Percentiles rank a stretch among this genome's conserved stretches.
These are phyloP conservation scores for Abrus precatorius DNA, from an alignment of 306 rosid species.

Conservation along the genomic window DNA sequence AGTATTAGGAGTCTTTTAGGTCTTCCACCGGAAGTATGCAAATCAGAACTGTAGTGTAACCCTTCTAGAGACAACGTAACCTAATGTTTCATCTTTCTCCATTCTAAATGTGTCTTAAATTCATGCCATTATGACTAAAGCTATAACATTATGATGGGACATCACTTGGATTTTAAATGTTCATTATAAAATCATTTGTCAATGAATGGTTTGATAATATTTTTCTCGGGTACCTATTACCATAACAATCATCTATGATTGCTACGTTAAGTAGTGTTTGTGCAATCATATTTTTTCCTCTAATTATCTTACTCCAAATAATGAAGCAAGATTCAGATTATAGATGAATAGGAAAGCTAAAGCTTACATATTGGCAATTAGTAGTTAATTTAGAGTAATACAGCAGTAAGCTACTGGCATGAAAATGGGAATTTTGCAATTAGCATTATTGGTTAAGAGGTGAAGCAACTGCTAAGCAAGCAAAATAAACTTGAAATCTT, in stretches of 20 bases:
- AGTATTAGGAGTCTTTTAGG: too few relatives aligned
- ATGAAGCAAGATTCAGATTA: too few relatives aligned
- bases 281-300: background rate
- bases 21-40: background rate
- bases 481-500: background rate
- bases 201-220: background rate
- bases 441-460: background rate
- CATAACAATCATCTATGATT: background rate
- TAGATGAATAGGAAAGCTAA: background rate
- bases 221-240: background rate
- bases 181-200: background rate
- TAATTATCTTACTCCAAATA: conserved; percentile 7
- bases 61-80: background rate
- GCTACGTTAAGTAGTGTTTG: background rate
- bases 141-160: background rate
- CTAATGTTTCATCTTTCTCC: background rate
- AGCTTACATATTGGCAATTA: background rate
- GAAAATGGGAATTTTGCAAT: background rate
- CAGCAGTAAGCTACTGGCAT: background rate
- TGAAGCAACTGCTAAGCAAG: too few relatives aligned
- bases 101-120: background rate
- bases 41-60: background rate
- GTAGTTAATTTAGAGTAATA: background rate
- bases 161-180: background rate
- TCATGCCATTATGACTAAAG: background rate